Conservation (phyloP, 139 green algal genomes). For the Micromonas commoda region DNA sequence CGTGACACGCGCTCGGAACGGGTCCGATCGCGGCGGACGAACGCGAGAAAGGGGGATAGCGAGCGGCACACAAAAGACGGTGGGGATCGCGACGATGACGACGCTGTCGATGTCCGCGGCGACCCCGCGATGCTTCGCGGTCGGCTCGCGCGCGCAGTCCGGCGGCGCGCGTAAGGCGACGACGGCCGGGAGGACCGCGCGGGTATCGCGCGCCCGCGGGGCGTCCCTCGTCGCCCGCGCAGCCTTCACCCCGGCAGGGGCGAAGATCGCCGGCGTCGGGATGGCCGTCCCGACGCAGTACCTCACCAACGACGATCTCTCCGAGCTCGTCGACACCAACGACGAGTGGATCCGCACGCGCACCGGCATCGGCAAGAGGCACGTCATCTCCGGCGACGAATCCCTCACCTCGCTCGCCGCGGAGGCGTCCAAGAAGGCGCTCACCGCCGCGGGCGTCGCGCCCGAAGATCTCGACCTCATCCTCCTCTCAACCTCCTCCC, state of each 20-base stretch:
- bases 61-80: too few relatives aligned
- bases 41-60: too few relatives aligned
- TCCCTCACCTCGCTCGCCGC: slow-evolving; percentile 54
- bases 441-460: slow-evolving; percentile 81
- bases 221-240: background rate
- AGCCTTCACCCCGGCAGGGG: background rate
- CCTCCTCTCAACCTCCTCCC: slow-evolving; percentile 83
- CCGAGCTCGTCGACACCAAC: slow-evolving; percentile 85
- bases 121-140: too few relatives aligned
- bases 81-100: too few relatives aligned
- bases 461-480: slow-evolving; percentile 83
- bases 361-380: slow-evolving; percentile 74
- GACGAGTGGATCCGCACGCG: slow-evolving; percentile 93
- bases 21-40: too few relatives aligned
- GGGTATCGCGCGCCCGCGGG: background rate
- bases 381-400: slow-evolving; percentile 58
- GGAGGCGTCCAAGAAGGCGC: slow-evolving; percentile 53
- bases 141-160: too few relatives aligned
- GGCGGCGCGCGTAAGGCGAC: too few relatives aligned
- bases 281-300: slow-evolving; percentile 64
- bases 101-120: too few relatives aligned
- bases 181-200: background rate
- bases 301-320: slow-evolving; percentile 86
- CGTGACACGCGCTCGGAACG: too few relatives aligned
- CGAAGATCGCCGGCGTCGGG: slow-evolving; percentile 56